Percentiles rank a stretch among this genome's conserved stretches.
Conservation (phyloP, 1,284 basidiomycete species). For the Trametes pubescens region DNA sequence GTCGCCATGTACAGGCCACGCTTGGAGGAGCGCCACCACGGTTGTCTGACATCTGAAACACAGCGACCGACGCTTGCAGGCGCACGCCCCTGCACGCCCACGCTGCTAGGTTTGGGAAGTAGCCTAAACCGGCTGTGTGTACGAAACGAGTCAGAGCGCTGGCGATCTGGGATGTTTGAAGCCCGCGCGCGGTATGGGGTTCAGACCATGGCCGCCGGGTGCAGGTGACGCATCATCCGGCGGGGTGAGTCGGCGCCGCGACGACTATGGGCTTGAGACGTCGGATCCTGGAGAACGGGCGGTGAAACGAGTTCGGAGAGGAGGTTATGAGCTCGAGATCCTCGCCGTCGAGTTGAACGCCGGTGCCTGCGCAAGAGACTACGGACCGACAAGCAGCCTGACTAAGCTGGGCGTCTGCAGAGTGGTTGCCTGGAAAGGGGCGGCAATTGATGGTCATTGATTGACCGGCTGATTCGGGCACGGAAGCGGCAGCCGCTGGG, state of each 20-base stretch:
- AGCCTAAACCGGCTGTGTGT: constrained; percentile 15
- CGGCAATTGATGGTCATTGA: constrained; percentile 30
- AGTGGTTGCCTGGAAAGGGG: constrained; percentile 31
- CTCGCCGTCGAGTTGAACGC: not conserved
- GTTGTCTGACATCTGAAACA: constrained; percentile 29
- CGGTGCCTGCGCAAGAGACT: not conserved
- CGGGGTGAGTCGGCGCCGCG: not conserved
- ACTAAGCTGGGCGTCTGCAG: constrained; percentile 17
- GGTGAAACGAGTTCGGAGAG: too few species aligned
- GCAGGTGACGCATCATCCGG: not conserved
- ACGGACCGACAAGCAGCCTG: constrained; percentile 16
- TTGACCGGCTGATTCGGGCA: constrained; percentile 25
- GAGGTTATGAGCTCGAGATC: not conserved
- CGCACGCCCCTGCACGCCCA: not conserved
- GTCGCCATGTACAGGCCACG: constrained; percentile 10
- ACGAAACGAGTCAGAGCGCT: constrained; percentile 33
- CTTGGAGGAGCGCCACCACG: constrained; percentile 13
- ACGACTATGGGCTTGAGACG: too few species aligned
- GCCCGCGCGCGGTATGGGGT: constrained; percentile 2
- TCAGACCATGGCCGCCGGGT: constrained; percentile 4
- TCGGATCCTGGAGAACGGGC: not conserved
- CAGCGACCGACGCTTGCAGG: constrained; percentile 17
- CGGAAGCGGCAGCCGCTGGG: constrained; percentile 19
- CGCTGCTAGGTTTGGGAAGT: constrained; percentile 6
- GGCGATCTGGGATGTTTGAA: not conserved